These are phyloP conservation scores for Setomelanomma holmii DNA, from an alignment of 2,329 filamentous ascomycete species.

Conservation along the genomic window DNA sequence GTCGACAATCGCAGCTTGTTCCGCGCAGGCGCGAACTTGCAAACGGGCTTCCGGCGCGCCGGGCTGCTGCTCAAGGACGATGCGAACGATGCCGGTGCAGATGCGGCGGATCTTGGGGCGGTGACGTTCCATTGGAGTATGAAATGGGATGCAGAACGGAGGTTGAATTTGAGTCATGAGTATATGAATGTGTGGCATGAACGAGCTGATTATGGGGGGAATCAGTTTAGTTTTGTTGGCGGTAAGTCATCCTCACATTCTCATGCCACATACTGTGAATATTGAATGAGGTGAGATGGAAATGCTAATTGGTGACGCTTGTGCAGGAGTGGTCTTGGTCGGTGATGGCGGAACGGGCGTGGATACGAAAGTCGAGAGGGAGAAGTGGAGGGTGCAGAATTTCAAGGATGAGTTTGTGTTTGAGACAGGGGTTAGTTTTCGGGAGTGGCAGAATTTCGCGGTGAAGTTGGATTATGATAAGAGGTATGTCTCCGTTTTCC, in stretches of 20 bases:
- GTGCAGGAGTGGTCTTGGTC: constrained; percentile 19
- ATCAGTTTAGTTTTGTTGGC: constrained; percentile 32
- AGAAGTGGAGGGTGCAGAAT: constrained; percentile 31
- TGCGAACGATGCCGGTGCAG: constrained; percentile 23
- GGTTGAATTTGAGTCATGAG: constrained; percentile 36
- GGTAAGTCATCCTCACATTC: neutral
- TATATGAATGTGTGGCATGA: constrained; percentile 43
- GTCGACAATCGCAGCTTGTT: constrained; percentile 34
- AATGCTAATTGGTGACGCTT: neutral
- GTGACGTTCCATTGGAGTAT: constrained; percentile 40
- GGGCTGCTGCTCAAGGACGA: constrained; percentile 31
- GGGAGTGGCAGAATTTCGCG: constrained; percentile 37
- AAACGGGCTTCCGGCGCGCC: constrained; percentile 33
- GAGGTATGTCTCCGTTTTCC: constrained; percentile 29
- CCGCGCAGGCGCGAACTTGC: constrained; percentile 19
- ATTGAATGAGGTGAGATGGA: neutral
- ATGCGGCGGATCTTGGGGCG: constrained; percentile 27
- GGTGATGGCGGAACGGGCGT: constrained; percentile 27
- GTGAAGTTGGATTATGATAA: constrained; percentile 30
- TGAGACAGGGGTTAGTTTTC: constrained; percentile 13
- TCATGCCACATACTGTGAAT: neutral
- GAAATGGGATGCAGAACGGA: constrained; percentile 16
- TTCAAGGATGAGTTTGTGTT: constrained; percentile 29
- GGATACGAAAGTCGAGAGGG: constrained; percentile 21
- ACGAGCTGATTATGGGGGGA: constrained; percentile 30